Percentiles rank a stretch among this genome's conserved stretches.
These are phyloP conservation scores for Blastocystis sp. DNA, from an alignment of 352 stramenopile species.

Conservation along the genomic window DNA sequence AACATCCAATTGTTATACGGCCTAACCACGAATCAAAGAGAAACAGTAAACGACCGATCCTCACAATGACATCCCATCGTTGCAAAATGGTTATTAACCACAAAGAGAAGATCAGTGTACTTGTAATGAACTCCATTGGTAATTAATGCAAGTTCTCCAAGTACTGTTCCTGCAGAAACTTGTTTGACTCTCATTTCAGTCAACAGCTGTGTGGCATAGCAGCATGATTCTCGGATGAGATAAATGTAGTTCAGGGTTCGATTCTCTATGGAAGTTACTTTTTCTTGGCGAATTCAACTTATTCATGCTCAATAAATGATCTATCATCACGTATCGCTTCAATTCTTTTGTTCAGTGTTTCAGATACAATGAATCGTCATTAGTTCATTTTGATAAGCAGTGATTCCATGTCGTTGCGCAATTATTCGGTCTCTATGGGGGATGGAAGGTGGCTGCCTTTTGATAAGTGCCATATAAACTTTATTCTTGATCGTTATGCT, in stretches of 20 bases:
- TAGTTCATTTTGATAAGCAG: too few relatives aligned
- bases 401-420: background rate
- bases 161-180: too few relatives aligned
- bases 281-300: too few relatives aligned
- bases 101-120: background rate
- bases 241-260: too few relatives aligned
- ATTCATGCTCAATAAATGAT: too few relatives aligned
- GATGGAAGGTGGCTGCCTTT: background rate
- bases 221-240: too few relatives aligned
- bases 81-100: constrained; percentile 9
- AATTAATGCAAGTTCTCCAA: background rate
- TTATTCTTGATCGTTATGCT: background rate
- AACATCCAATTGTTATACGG: background rate
- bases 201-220: too few relatives aligned
- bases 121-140: background rate
- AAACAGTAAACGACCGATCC: background rate
- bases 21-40: background rate
- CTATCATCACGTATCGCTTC: too few relatives aligned
- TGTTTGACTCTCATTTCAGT: too few relatives aligned
- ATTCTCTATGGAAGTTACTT: too few relatives aligned
- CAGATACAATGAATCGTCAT: too few relatives aligned
- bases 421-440: background rate
- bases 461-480: constrained; percentile 7
- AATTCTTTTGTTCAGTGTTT: too few relatives aligned
- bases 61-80: background rate